Evolutionary conservation across 2,329 filamentous ascomycete species (phyloP).

Genomic region (Blastomyces silverae): DNA sequence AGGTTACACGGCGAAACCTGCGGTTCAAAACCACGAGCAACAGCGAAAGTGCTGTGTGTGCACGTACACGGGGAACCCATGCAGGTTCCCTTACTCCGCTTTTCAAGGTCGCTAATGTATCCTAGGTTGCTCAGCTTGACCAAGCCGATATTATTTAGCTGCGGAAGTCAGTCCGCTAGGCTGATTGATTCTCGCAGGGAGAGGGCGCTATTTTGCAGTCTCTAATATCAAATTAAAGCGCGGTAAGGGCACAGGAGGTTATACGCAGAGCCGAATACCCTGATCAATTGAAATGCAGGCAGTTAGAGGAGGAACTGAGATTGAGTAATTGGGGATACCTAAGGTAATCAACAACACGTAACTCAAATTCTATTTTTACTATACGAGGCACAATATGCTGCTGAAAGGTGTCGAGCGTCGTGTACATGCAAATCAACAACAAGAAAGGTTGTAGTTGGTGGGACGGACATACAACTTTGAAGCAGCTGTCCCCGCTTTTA

Average conservation of each 20-base stretch:
- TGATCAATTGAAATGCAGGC: background rate
- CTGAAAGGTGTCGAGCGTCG: background rate
- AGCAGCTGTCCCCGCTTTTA: too few species aligned
- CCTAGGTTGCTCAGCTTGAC: background rate
- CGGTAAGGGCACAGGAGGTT: background rate
- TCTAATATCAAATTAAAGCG: background rate
- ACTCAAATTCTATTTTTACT: background rate
- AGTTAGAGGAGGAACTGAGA: background rate
- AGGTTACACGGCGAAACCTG: background rate
- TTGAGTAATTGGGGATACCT: background rate
- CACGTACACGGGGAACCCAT: background rate
- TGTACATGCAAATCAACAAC: background rate
- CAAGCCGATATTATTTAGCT: background rate
- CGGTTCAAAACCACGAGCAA: background rate
- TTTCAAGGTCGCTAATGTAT: background rate
- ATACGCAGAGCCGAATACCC: background rate
- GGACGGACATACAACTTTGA: too few species aligned
- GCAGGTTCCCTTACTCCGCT: background rate
- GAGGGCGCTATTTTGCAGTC: background rate
- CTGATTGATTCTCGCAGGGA: background rate
- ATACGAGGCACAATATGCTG: background rate
- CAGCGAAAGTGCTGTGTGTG: background rate
- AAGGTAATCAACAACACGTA: background rate
- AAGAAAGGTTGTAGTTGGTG: background rate
- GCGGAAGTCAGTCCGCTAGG: too few species aligned